phyloP scores from a whole-genome alignment of 179 eudicot species.

The Patellifolia procumbens region DNA sequence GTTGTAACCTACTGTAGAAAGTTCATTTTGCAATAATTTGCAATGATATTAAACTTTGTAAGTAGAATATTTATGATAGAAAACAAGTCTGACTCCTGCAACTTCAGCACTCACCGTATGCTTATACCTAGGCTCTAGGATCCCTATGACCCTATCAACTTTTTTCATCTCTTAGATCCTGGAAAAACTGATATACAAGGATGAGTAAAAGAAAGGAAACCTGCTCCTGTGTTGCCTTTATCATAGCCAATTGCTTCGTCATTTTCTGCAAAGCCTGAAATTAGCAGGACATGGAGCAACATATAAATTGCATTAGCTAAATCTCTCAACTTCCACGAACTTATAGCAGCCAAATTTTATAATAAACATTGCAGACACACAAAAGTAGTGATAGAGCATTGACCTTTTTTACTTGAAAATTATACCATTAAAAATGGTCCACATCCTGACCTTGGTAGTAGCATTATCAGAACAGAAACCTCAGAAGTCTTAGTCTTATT shows the following conservation, averaged over 20 bases:
- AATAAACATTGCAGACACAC: neutral
- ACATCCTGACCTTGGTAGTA: neutral
- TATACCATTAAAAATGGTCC: neutral
- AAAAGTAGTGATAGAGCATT: neutral
- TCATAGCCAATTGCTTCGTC: slow-evolving; percentile 65
- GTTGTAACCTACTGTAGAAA: too few species aligned
- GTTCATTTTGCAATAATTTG: too few species aligned
- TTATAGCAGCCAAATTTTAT: slow-evolving; percentile 1
- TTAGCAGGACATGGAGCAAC: slow-evolving; percentile 7
- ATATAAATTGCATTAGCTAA: slow-evolving; percentile 11
- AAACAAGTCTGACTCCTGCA: too few species aligned
- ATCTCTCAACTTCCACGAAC: neutral
- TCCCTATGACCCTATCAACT: slow-evolving; percentile 1
- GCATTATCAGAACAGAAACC: neutral
- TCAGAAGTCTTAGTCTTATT: neutral
- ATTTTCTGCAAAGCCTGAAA: slow-evolving; percentile 79
- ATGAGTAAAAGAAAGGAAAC: slow-evolving; percentile 37
- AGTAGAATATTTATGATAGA: too few species aligned
- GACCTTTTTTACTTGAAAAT: neutral
- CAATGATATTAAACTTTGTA: too few species aligned
- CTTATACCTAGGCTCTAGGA: neutral
- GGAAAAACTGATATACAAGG: neutral
- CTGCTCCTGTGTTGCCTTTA: slow-evolving; percentile 86
- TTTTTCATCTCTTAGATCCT: neutral
- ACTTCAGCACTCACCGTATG: too few species aligned